phyloP scores from a whole-genome alignment of 2,329 filamentous ascomycete species.

The Metarhizium sp. region DNA sequence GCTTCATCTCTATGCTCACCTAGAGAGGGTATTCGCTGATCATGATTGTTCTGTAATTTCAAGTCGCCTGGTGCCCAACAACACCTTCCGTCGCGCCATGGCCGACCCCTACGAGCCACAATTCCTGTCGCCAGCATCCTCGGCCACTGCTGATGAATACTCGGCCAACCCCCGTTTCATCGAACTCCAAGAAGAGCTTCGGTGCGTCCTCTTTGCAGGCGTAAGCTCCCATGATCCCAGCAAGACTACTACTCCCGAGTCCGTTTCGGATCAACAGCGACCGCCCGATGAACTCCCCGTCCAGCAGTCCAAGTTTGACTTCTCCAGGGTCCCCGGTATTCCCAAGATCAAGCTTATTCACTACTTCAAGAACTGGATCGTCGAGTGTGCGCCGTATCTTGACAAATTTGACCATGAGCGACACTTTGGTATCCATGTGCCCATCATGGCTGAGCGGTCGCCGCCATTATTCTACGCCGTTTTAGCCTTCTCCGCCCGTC shows the following conservation, averaged over 20 bases:
- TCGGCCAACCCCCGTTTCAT: constrained; percentile 30
- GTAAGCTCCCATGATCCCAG: constrained; percentile 16
- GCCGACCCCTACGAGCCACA: constrained; percentile 5
- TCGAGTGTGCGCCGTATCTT: constrained; percentile 37
- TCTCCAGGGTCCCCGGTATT: constrained; percentile 15
- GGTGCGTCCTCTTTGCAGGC: constrained; percentile 29
- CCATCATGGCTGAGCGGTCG: constrained; percentile 36
- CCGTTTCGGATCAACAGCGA: constrained; percentile 4
- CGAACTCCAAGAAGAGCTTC: constrained; percentile 34
- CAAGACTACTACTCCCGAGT: constrained; percentile 18
- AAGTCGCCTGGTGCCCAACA: no score
- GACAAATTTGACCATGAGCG: constrained; percentile 47
- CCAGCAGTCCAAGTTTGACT: constrained; percentile 14
- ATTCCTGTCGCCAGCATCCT: constrained; percentile 10
- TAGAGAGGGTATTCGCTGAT: no score
- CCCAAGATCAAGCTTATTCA: constrained; percentile 15
- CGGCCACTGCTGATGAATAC: constrained; percentile 21
- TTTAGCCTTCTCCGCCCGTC: constrained; percentile 42
- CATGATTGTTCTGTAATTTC: no score
- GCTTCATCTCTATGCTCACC: no score
- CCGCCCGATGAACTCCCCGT: background rate
- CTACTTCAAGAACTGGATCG: constrained; percentile 40
- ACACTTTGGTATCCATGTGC: constrained; percentile 41
- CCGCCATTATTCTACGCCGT: constrained; percentile 38
- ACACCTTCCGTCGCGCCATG: background rate